Evolutionary conservation across 768 basidiomycete genomes (phyloP), one percentile per base, ranked within the genome.

Genomic region (Nidularia pulvinata): DNA sequence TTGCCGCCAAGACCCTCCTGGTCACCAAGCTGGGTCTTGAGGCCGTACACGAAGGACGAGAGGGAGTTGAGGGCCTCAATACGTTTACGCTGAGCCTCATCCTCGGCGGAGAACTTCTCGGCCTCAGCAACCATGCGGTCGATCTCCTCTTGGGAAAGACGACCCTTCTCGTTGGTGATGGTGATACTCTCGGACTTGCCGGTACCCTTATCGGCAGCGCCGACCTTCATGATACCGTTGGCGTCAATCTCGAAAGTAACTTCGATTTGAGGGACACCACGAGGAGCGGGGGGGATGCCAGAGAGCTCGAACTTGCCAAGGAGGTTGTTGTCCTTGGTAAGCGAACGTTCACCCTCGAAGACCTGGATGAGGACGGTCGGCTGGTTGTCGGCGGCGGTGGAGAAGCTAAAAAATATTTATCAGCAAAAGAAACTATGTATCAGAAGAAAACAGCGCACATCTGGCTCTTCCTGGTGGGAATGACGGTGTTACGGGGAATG

Each of bases 291-390:
- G 33, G 96, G 95, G 56, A 98, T 97, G 55, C 91, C 68, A 45
- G 84, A 89, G 37, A 98, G 86, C 73, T 97, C 95, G 70, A 97
- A 98, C 71, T 95, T 95, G 75, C 96, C 95, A 61, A 98, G 89
- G 48, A 89, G 87, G 78, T 97, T 96, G 84, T 97, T 98, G 77
- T 98, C 96, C 85, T 96, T 96, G 59, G 96, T 98, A 64, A 97
- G 77, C 46, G 93, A 86, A 67, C 96, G 94, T 77, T 98, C 95
- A 71, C 95, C 95, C 81, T 98, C 95, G 70, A 79, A 98, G 58
- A 98, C 96, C 73, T 98, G 95, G 73, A 98, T 95, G 47, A 98
- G 76, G 62, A 98, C 95, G 50, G 93, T 95, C 46, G 91, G 93
- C 75, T 98, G 90, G 79, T 93, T 94, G 66, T 94, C 91, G 49